Evolutionary conservation across 2,329 filamentous ascomycete genomes (phyloP), one percentile per base, ranked within the genome.

Genomic region (Capronia epimyces): DNA sequence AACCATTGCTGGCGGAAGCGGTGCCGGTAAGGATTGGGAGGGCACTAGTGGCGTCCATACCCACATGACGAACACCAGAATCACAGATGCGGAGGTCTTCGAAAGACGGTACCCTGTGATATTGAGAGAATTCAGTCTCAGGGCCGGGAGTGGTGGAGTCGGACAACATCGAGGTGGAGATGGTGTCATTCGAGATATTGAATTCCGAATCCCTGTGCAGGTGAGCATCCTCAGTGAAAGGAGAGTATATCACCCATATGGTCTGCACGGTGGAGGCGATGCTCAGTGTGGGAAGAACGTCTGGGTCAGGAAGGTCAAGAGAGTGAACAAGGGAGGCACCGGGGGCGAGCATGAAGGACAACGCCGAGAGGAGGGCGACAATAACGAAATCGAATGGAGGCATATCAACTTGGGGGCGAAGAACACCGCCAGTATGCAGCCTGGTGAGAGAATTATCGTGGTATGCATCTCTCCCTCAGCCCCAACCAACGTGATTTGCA

Each of bases 21-120:
- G 87, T 37, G 88, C 87, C 0, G 87, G 87, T 0, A 79, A 83
- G 0, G 77, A 77, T 18, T 93, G 87, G 87, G 76, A 84, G 52
- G 87, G 87, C 20, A 84, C 86, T 20, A 82, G 76, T 50, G 87
- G 86, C 18, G 85, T 91, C 27, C 86, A 93, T 65, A 86, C 82
- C 3, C 87, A 91, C 69, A 91, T 91, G 86, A 93, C 87, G 9
- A 94, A 93, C 67, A 93, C 87, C 1, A 79, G 87, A 3, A 93
- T 91, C 64, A 91, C 87, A 0, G 87, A 94, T 65, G 78, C 84
- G 0, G 87, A 94, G 65, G 81, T 91, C 10, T 87, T 93, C 55
- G 87, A 93, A 70, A 78, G 86, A 36, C 74, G 87, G 2, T 91
- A 91, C 62, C 87, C 87, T 0, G 86, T 89, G 1, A 71, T 93